Percentiles rank a stretch among this genome's conserved stretches.
phyloP scores from a whole-genome alignment of 2,329 filamentous ascomycete species.

The Setomelanomma holmii region DNA sequence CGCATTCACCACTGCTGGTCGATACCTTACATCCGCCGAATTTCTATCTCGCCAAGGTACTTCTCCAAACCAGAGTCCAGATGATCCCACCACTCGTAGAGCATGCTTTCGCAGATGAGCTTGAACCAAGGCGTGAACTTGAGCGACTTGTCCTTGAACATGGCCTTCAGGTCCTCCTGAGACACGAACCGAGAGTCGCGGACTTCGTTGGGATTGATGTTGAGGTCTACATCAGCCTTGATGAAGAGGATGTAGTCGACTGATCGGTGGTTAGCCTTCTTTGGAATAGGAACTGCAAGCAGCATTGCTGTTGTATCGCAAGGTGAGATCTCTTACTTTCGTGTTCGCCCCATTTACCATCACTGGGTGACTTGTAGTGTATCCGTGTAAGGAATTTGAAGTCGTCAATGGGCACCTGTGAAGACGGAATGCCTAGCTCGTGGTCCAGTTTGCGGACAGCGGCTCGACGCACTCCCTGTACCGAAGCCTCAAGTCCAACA shows the following conservation, averaged over 20 bases:
- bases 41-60: conserved; percentile 84
- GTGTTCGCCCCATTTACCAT: conserved; percentile 98
- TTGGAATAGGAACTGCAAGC: neutral
- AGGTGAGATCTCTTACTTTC: conserved; percentile 76
- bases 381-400: conserved; percentile 96
- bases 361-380: conserved; percentile 96
- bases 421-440: conserved; percentile 87
- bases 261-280: conserved; percentile 48
- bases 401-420: conserved; percentile 87
- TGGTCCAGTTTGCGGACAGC: conserved; percentile 93
- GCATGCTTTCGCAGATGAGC: conserved; percentile 96
- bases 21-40: conserved; percentile 83
- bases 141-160: conserved; percentile 81
- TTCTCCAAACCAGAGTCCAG: conserved; percentile 82
- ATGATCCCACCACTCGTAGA: conserved; percentile 96
- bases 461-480: conserved; percentile 87
- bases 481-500: conserved; percentile 76
- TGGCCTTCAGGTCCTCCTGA: conserved; percentile 78
- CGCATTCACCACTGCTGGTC: neutral
- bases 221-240: conserved; percentile 80
- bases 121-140: conserved; percentile 99
- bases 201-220: conserved; percentile 87
- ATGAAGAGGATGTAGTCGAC: conserved; percentile 99
- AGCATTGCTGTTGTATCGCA: neutral
- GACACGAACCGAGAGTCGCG: conserved; percentile 84